These are phyloP conservation scores for Kluyveromyces sp. DNA, from an alignment of 1,139 yeast species.

Conservation along the genomic window DNA sequence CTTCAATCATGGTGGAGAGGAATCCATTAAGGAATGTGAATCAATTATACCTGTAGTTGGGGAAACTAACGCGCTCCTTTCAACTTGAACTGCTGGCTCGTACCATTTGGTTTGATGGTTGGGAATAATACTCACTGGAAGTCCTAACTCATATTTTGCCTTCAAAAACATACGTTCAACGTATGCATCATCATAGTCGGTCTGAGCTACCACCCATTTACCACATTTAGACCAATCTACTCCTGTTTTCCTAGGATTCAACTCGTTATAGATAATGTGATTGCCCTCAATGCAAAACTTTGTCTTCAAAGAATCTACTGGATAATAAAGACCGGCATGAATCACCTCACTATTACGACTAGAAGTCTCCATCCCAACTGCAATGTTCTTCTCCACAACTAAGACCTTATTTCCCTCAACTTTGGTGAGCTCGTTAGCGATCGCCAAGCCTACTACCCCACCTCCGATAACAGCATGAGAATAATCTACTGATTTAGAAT, in stretches of 20 bases:
- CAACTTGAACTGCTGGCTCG: slow-evolving; percentile 64
- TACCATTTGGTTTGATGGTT: slow-evolving; percentile 35
- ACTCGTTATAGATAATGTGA: slow-evolving; percentile 48
- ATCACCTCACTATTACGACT: slow-evolving; percentile 86
- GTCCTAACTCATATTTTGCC: slow-evolving; percentile 42
- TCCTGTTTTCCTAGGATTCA: slow-evolving; percentile 37
- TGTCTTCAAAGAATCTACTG: slow-evolving; percentile 58
- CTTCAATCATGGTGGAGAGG: slow-evolving; percentile 46
- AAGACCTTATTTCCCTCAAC: slow-evolving; percentile 43
- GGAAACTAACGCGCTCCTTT: slow-evolving; percentile 57
- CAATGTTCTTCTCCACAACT: slow-evolving; percentile 58
- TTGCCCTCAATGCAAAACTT: slow-evolving; percentile 70
- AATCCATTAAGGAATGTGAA: slow-evolving; percentile 67
- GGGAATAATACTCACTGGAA: slow-evolving; percentile 54
- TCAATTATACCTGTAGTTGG: slow-evolving; percentile 82
- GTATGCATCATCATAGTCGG: slow-evolving; percentile 52
- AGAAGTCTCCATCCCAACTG: slow-evolving; percentile 72
- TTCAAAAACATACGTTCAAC: slow-evolving; percentile 46
- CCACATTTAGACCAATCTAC: slow-evolving; percentile 63
- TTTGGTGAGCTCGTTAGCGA: slow-evolving; percentile 62
- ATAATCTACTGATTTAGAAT: slow-evolving; percentile 38
- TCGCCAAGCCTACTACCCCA: slow-evolving; percentile 79
- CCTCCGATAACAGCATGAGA: slow-evolving; percentile 83
- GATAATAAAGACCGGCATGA: slow-evolving; percentile 85
- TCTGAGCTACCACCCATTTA: slow-evolving; percentile 84